Evolutionary conservation across 2,329 filamentous ascomycete genomes (phyloP).

Genomic region (Paecilomyces sp.): DNA sequence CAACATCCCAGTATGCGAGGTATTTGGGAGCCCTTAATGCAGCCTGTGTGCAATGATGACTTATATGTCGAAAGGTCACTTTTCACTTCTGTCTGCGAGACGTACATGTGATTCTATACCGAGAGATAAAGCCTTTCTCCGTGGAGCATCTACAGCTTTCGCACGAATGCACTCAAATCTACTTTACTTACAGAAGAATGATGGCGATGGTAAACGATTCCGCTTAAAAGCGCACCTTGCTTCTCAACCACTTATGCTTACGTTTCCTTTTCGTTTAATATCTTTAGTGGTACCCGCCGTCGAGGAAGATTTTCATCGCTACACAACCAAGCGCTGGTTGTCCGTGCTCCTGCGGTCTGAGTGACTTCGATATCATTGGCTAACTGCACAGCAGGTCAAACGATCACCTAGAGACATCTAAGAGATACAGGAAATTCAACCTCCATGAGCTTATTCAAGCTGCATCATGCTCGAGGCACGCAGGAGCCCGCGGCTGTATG

Average conservation of each 20-base stretch:
- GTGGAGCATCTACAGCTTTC: too few relatives aligned
- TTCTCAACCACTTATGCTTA: background rate
- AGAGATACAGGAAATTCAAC: background rate
- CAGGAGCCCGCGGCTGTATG: background rate
- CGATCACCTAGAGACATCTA: background rate
- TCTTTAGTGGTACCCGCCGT: background rate
- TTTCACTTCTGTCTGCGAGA: too few relatives aligned
- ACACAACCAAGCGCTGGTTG: background rate
- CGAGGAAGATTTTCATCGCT: background rate
- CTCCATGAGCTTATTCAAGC: background rate
- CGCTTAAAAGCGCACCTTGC: background rate
- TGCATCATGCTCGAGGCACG: background rate
- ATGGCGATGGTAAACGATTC: background rate
- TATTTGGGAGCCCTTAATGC: too few relatives aligned
- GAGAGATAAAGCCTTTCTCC: too few relatives aligned
- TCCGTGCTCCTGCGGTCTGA: background rate
- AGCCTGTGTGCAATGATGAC: too few relatives aligned
- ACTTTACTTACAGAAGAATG: background rate
- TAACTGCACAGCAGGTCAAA: background rate
- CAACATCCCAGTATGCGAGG: too few relatives aligned
- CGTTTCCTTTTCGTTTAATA: background rate
- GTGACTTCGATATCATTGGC: background rate
- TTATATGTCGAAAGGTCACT: too few relatives aligned
- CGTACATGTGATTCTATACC: too few relatives aligned
- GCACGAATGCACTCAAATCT: background rate